A percentile compares a stretch with the other conserved stretches of the same genome.
Conservation (phyloP, 768 basidiomycete genomes). For the Gautieria morchelliformis region DNA sequence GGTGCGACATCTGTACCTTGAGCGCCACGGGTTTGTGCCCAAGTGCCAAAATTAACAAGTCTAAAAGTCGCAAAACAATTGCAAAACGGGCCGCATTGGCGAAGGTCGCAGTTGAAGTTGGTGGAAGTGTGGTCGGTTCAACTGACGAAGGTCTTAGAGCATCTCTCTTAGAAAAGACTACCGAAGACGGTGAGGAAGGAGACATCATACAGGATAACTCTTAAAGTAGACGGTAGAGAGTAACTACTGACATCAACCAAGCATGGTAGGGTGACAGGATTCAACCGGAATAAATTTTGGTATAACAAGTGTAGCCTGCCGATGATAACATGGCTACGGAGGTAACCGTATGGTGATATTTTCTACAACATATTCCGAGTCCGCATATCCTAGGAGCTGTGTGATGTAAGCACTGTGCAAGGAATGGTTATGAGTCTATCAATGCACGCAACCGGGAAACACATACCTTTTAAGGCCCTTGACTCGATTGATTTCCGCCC, state of each 20-base stretch:
- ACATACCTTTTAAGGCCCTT: slow-evolving; percentile 86
- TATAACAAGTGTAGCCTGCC: not conserved
- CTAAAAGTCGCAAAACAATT: slow-evolving; percentile 11
- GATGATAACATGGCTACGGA: slow-evolving; percentile 20
- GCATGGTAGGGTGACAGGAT: not conserved
- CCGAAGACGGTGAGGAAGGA: not conserved
- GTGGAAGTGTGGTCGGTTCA: not conserved
- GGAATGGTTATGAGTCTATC: not conserved
- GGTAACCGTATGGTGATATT: slow-evolving; percentile 74
- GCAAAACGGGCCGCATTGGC: slow-evolving; percentile 19
- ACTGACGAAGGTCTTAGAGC: not conserved
- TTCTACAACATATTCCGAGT: slow-evolving; percentile 96
- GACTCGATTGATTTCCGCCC: slow-evolving; percentile 77
- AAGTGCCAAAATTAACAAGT: slow-evolving; percentile 36
- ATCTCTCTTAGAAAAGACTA: not conserved
- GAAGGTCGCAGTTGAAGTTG: slow-evolving; percentile 30
- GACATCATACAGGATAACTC: not conserved
- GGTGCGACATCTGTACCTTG: slow-evolving; percentile 55
- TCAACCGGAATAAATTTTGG: not conserved
- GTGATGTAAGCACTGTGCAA: slow-evolving; percentile 63
- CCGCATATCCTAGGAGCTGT: slow-evolving; percentile 81
- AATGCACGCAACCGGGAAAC: not conserved
- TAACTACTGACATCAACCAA: not conserved
- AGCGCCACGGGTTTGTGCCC: slow-evolving; percentile 52
- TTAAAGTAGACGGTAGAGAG: too few relatives aligned